phyloP scores from a whole-genome alignment of 2,329 filamentous ascomycete species.

The Fusarium sp. region DNA sequence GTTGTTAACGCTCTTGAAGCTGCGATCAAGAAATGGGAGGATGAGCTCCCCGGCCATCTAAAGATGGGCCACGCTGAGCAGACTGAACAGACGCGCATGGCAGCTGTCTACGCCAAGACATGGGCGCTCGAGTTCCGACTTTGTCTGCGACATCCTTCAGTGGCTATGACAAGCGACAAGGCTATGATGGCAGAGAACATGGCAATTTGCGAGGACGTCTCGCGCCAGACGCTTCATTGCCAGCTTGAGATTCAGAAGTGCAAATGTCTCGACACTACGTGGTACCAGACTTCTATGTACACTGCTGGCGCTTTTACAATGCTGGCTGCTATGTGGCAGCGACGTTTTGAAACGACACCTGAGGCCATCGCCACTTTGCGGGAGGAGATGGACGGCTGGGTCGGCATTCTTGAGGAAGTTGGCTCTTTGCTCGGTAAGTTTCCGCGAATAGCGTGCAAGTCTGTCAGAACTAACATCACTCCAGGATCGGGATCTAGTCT shows the following conservation, averaged over 20 bases:
- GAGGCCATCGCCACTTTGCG: slow-evolving; percentile 70
- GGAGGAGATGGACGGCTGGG: slow-evolving; percentile 76
- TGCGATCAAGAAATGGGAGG: slow-evolving; percentile 71
- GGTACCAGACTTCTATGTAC: slow-evolving; percentile 79
- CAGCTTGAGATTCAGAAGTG: slow-evolving; percentile 70
- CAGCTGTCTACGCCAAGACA: slow-evolving; percentile 65
- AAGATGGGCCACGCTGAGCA: slow-evolving; percentile 57
- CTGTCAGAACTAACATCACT: slow-evolving; percentile 30
- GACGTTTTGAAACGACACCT: slow-evolving; percentile 68
- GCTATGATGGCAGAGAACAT: slow-evolving; percentile 71
- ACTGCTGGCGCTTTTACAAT: slow-evolving; percentile 79
- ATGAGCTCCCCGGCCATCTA: slow-evolving; percentile 72
- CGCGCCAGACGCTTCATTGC: slow-evolving; percentile 71
- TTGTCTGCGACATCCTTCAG: slow-evolving; percentile 70
- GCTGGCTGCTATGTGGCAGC: slow-evolving; percentile 76
- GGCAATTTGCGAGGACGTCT: slow-evolving; percentile 73
- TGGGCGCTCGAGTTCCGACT: slow-evolving; percentile 69
- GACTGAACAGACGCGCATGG: slow-evolving; percentile 59
- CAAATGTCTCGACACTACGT: slow-evolving; percentile 80
- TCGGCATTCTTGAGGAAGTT: slow-evolving; percentile 74
- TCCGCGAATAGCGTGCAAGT: not conserved
- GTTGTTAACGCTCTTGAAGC: slow-evolving; percentile 74
- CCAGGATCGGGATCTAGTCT: slow-evolving; percentile 60
- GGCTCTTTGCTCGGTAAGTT: slow-evolving; percentile 73
- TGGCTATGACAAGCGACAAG: slow-evolving; percentile 66